Base-by-base conservation (phyloP, 2,329 filamentous ascomycete species). In the Pyrenophora teres region DNA sequence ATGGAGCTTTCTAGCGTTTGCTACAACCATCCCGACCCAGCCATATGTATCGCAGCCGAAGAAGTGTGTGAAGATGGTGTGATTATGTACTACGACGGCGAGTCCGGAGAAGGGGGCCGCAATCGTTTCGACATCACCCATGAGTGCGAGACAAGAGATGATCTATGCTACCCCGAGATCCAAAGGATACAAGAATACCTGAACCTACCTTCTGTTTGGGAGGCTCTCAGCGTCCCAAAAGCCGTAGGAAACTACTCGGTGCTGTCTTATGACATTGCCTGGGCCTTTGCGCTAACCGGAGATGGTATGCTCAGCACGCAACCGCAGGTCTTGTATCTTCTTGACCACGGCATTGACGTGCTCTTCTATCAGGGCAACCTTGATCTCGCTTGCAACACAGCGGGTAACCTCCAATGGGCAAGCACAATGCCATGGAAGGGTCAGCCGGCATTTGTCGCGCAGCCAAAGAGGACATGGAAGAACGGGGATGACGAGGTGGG, bases 81-180 rank as follows among this genome's bases (percentile, higher is more conserved):
- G 1, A 69, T 75, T n/a, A 59, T 60, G 12, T 68, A 70, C 48
- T 79, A 78, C 44, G 74, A 78, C 41, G 67, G 68, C 35, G 76
- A 77, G 40, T 73, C 76, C 4, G 65, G 68, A 13, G 51, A 61
- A 4, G 74, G 74, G 7, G 74, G 60, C 9, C 69, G 77, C 9
- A 78, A 78, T 49, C 69, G 74, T 23, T 79, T 75, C 52, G 77
- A 80, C 46, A 78, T 80, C 46, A 75, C 72, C 41, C 60, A 57
- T 8, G 69, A 71, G 3, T 76, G 74, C 40, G 66, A 73, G 3
- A 71, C 70, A 2, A 49, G 44, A 13, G 72, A 75, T 33, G 65
- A 69, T 1, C 59, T 76, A 5, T 78, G 76, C 65, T 77, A 78
- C 59, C 47, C 56, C 6, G 64, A 74, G 50, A 57, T 65, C 15